Base-by-base conservation (phyloP, 345 rosid genomes). In the Citrus glauca region DNA sequence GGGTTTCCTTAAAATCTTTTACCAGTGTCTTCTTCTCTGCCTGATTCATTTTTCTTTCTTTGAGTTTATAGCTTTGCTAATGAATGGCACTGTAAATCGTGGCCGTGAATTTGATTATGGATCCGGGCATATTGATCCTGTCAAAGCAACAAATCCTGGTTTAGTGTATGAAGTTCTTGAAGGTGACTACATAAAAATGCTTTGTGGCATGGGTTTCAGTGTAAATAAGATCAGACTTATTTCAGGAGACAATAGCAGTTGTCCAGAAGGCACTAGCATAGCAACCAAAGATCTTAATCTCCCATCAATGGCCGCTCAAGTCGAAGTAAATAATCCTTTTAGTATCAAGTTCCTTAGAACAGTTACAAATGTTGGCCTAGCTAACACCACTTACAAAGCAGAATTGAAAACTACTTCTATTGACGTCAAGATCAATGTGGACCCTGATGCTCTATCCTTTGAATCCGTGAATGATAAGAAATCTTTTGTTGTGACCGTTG, bases 341-440 rank as follows among this genome's bases (percentile, higher is more conserved):
- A 76, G 45, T 1, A 19, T 85, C 33, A 40, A 9, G 8, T 86
- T 92, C 61, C 62, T 16, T 24, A 81, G 93, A 81, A 89, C 88
- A 30, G 93, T 91, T 32, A 89, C 90, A 53, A 92, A 92, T 66
- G 94, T 89, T 6, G 91, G 93, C 6, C 24, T 10, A 32, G 42
- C 84, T 16, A 82, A 85, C 38, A 75, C 85, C 5, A 85, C 80
- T 20, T 92, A 91, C 84, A 88, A 69, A 50, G 87, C 80, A 7
- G 28, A 9, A 75, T 71, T 61, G 6, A 76, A 11, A 68, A 59
- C 17, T 45, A 45, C 50, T 45, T 45, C 50, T 11, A 22, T 27
- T 87, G 24, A 64, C 17, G 72, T 0, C 14, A 45, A 45, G 50
- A 75, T 87, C 66, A n/a, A 75, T 59, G 72, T 45, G 28, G 4